Evolutionary conservation across 331 rosid genomes (phyloP).

Genomic region (Erythrophleum ivorense): DNA sequence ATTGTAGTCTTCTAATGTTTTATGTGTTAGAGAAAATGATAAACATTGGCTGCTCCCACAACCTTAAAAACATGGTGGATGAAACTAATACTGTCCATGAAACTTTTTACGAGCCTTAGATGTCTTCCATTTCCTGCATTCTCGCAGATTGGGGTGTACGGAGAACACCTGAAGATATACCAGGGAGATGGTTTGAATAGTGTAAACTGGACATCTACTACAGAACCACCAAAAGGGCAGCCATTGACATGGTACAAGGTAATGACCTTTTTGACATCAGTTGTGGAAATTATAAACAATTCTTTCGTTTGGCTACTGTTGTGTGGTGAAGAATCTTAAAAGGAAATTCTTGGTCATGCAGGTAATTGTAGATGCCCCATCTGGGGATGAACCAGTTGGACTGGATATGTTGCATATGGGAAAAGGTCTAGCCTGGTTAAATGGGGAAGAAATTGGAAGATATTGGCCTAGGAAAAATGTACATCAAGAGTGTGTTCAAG

Average conservation of each 20-base stretch:
- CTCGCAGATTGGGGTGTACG: conserved; percentile 79
- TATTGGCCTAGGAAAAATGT: conserved; percentile 81
- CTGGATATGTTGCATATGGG: conserved; percentile 95
- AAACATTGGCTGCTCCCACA: not conserved
- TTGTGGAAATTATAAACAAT: conserved; percentile 29
- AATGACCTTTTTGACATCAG: conserved; percentile 18
- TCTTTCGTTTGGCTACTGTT: conserved; percentile 36
- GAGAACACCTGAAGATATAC: conserved; percentile 73
- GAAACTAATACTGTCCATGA: not conserved
- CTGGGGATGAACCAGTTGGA: conserved; percentile 85
- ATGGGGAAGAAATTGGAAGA: conserved; percentile 99
- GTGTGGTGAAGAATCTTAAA: conserved; percentile 3
- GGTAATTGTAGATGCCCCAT: conserved; percentile 79
- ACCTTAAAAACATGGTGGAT: conserved; percentile 24
- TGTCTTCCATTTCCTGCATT: conserved; percentile 39
- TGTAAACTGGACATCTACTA: conserved; percentile 71
- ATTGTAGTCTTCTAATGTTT: not conserved
- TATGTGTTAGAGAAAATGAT: not conserved
- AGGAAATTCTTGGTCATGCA: conserved; percentile 42
- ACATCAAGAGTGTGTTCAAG: conserved; percentile 67
- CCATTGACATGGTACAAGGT: conserved; percentile 97
- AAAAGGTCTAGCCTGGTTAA: conserved; percentile 97
- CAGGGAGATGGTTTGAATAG: conserved; percentile 57
- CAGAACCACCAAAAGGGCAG: conserved; percentile 69
- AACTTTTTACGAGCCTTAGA: conserved; percentile 8